Conservation (phyloP, 495 filamentous ascomycete genomes). For the Lindgomyces ingoldianus region DNA sequence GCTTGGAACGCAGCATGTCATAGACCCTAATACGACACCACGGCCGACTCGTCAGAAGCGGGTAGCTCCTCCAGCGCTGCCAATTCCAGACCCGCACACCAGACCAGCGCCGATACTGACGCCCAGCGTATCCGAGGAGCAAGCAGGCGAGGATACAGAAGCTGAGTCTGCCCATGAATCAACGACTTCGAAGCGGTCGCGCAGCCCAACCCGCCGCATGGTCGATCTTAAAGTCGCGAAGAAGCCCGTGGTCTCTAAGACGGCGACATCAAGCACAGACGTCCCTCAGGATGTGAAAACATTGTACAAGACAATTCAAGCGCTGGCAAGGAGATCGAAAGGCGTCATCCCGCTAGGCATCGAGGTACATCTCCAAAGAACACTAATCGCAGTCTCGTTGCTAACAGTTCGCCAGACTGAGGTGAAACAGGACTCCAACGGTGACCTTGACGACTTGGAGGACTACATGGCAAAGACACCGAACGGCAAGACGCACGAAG, state of each 20-base stretch:
- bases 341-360: conserved; percentile 32
- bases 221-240: conserved; percentile 26
- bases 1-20: conserved; percentile 14
- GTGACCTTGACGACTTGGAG: conserved; percentile 23
- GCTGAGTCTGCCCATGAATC: conserved; percentile 20
- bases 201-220: conserved; percentile 30
- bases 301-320: conserved; percentile 25
- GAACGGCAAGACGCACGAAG: conserved; percentile 14
- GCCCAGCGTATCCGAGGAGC: conserved; percentile 7
- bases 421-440: conserved; percentile 13
- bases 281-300: conserved; percentile 22
- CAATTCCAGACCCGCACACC: conserved; percentile 11
- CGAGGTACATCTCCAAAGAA: conserved; percentile 27
- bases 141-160: neutral
- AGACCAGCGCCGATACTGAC: neutral
- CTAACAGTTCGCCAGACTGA: conserved; percentile 22
- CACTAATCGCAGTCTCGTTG: neutral
- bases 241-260: conserved; percentile 24
- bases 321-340: conserved; percentile 5
- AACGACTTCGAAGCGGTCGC: conserved; percentile 26
- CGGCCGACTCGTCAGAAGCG: conserved; percentile 12
- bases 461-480: conserved; percentile 21
- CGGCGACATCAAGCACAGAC: conserved; percentile 18
- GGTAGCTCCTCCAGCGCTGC: conserved; percentile 4
- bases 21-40: conserved; percentile 12